Percentiles rank a stretch among this genome's conserved stretches.
phyloP scores from a whole-genome alignment of 371 early-diverging fungal genomes.

The Hamiltosporidium tvaerminnensis region DNA sequence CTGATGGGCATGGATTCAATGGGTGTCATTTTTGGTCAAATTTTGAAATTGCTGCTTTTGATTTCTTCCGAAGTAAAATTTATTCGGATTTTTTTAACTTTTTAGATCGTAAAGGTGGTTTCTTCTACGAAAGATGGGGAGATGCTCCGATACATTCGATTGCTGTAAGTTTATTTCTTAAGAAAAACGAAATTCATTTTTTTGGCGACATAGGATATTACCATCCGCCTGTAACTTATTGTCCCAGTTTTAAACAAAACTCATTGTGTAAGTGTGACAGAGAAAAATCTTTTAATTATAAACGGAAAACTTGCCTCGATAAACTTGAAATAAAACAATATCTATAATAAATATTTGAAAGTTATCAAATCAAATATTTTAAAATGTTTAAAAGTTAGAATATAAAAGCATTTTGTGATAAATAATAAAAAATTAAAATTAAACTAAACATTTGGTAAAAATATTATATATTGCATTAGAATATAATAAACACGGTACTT shows the following conservation, averaged over 20 bases:
- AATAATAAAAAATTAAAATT: no score
- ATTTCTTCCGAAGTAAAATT: conserved; percentile 59
- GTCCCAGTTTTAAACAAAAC: conserved; percentile 22
- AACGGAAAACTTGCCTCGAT: no score
- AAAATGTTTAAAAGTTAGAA: no score
- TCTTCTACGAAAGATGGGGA: conserved; percentile 81
- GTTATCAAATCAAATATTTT: no score
- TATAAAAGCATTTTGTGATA: no score
- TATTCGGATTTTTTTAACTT: conserved; percentile 64
- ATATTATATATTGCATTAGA: no score
- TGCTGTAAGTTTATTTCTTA: conserved; percentile 59
- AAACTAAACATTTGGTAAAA: no score
- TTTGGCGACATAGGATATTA: conserved; percentile 59
- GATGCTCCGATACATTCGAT: conserved; percentile 83
- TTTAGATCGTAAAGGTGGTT: conserved; percentile 67
- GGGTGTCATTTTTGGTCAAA: conserved; percentile 87
- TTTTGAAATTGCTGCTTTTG: conserved; percentile 73
- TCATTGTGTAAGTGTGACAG: no score
- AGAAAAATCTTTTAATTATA: no score
- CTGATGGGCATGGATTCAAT: conserved; percentile 37
- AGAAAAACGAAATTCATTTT: conserved; percentile 62
- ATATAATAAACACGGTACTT: no score
- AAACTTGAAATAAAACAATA: no score
- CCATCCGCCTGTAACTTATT: conserved; percentile 51
- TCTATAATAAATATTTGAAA: no score